phyloP scores from a whole-genome alignment of 371 early-diverging fungal species.

The Coemansia sp. region DNA sequence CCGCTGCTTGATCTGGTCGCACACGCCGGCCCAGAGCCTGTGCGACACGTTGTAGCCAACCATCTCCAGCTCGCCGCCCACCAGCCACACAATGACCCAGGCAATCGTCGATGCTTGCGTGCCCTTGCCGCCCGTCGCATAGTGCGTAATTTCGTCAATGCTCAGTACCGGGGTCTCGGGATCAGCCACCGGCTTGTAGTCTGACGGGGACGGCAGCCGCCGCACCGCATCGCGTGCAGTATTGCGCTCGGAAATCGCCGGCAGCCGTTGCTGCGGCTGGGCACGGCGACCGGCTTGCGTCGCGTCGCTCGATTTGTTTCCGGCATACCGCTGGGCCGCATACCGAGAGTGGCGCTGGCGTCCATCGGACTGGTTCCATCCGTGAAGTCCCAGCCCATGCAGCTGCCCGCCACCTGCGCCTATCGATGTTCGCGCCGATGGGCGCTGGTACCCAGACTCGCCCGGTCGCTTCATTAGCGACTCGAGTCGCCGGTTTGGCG shows the following conservation, averaged over 20 bases:
- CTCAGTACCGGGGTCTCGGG: conserved; percentile 29
- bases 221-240: background rate
- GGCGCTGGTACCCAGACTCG: conserved; percentile 24
- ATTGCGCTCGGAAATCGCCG: conserved; percentile 18
- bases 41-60: conserved; percentile 51
- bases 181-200: conserved; percentile 48
- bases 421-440: conserved; percentile 16
- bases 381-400: conserved; percentile 42
- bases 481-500: conserved; percentile 35
- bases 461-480: conserved; percentile 30
- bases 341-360: conserved; percentile 2
- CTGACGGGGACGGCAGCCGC: conserved; percentile 32
- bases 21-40: conserved; percentile 36
- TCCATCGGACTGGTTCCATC: conserved; percentile 16
- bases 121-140: conserved; percentile 6
- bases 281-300: conserved; percentile 8
- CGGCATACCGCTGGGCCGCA: conserved; percentile 9
- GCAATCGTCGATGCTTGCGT: conserved; percentile 23
- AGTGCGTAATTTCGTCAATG: conserved; percentile 35
- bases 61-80: conserved; percentile 52
- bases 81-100: conserved; percentile 47
- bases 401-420: conserved; percentile 10
- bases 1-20: conserved; percentile 45
- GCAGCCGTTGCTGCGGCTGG: conserved; percentile 14
- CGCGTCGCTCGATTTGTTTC: conserved; percentile 8